Base-by-base conservation (phyloP, 495 filamentous ascomycete species). In the Aspergillus heteromorphus region DNA sequence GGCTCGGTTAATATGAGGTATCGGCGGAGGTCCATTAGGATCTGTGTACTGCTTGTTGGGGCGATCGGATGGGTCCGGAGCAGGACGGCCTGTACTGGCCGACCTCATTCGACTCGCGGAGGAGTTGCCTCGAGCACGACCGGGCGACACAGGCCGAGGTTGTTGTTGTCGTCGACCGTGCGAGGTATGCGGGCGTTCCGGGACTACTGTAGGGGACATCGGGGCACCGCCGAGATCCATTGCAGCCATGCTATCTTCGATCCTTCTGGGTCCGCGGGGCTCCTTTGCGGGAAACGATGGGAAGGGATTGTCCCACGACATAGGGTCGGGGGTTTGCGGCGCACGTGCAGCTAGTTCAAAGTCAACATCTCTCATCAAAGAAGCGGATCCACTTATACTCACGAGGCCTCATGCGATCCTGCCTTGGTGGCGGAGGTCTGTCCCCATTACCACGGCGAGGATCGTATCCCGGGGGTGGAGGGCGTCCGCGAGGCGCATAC, bases 241-340 rank as follows among this genome's bases (percentile, higher is more conserved):
- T 17, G 64, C 69, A 9, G 69, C 76, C 81, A 84, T 87, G 43
- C 74, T 78, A 34, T 74, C 72, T 41, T 80, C 61, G 30, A 85
- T 73, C 3, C 64, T 63, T 23, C 53, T 53, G 21, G 64, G 51
- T 51, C 61, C 56, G 6, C 45, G 55, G 16, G 54, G 53, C 16
- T 63, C 63, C 58, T 58, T 58, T 10, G 71, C 66, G 29, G 82
- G 81, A 54, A 88, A 88, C 1, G 78, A 73, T 11, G 87, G 84
- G 55, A 88, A 90, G 4, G 86, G 81, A 56, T 83, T 85, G 42
- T 87, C 85, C 63, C 80, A 86, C n/a, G 79, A 68, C 38, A 73
- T 61, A 4, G 73, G 73, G 10, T 76, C 74, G 8, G 83, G 79
- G 18, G 69, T 64, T 6, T 73, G 73, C 8, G 72, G 65, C 17